Base-by-base conservation (phyloP, 306 rosid species). In the Sophora flavescens region DNA sequence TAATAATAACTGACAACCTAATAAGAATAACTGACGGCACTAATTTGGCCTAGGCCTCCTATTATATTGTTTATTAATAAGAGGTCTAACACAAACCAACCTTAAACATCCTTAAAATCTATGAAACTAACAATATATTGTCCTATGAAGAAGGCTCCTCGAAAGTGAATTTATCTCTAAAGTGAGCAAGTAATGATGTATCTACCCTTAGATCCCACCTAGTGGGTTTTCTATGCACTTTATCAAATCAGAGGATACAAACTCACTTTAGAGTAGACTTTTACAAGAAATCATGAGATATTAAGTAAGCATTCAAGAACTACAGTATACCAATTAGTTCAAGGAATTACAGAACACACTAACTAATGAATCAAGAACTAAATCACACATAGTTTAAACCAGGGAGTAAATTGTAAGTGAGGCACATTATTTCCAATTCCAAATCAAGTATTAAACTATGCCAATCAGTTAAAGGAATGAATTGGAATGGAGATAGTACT, bases 401-500 rank as follows among this genome's bases (percentile, higher is more conserved):
- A 41, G 26, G 45, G 45, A 39, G 11, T 39, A 39, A 39, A 11
- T 44, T 10, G 50, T 5, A 2, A 77, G 45, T 38, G 13, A 66
- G 80, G 58, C 13, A 36, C 50, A 67, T 41, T 68, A 8, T 48
- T 45, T 47, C 63, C 69, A 58, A 68, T 10, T 42, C 12, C 48
- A 42, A 17, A 61, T 56, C 4, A 6, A 16, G 53, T 47, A 58
- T 17, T 77, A 58, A 57, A 57, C 11, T 7, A 50, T 13, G 32
- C 26, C 68, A 50, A 50, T 22, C 5, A 53, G 10, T 17, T 64
- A 3, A 53, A 81, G 47, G 41, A 70, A 11, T 16, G 26, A 22
- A 22, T 0, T 22, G 0, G 50, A 22, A 22, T 22, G 0, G 50
- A 63, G 28, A 18, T 64, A 72, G 32, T 63, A 67, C 97, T 94